Base-by-base conservation (phyloP, 441 rosid genomes). In the Pelargonium fulgidum region DNA sequence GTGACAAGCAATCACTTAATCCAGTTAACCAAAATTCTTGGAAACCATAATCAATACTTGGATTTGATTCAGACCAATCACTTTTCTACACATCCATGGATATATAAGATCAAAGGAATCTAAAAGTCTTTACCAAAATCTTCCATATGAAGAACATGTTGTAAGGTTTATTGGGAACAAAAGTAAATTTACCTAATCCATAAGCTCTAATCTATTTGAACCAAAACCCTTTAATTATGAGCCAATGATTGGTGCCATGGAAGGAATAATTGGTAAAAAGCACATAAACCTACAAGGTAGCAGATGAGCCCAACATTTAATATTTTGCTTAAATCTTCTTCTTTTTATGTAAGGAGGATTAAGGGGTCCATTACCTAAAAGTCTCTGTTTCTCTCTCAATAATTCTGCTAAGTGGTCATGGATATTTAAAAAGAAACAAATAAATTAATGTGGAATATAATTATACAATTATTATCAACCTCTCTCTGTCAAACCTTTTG, bases 31-130 rank as follows among this genome's bases (percentile, higher is more conserved):
- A 62, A 69, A 70, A 62, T 44, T 73, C 73, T 63, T 16, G 56
- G 70, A 63, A 58, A 59, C 39, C 66, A 77, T 80, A 78, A 78
- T 76, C 64, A 73, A 61, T 61, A 65, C 67, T 69, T 29, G 74
- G 81, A 77, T 81, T 66, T 76, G 83, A 79, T 80, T 76, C 29
- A 12, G 77, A 72, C 88, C 84, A 81, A 77, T 78, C 81, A 75
- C 77, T 74, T 73, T 48, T 47, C 29, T 67, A 70, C 47, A 39
- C 64, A 65, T 10, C 20, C 63, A 71, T 33, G 47, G 9, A 73
- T 68, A 70, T 68, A 64, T 64, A 62, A 74, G 80, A 80, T 79
- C 66, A 74, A 65, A 24, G 10, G 79, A 74, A 76, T 76, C 45
- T 33, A 52, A 68, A 72, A 26, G 69, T 36, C 11, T 22, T 65